Percentiles rank a stretch among this genome's conserved stretches.
These are phyloP conservation scores for Amanita jacksonii DNA, from an alignment of 768 basidiomycete species.

Conservation along the genomic window DNA sequence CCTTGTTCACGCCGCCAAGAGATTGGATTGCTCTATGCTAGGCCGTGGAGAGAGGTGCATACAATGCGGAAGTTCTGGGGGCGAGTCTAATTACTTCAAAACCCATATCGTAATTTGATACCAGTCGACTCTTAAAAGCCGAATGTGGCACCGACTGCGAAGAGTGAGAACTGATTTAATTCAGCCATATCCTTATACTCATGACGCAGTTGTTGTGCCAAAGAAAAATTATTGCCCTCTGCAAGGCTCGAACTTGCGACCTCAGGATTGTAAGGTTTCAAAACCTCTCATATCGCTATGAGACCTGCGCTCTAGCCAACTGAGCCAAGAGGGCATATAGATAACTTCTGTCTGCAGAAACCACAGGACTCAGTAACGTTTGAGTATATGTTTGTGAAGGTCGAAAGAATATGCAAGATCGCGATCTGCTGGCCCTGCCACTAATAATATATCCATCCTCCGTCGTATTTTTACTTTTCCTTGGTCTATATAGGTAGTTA, in stretches of 20 bases:
- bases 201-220: constrained; percentile 3
- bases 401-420: too few relatives aligned
- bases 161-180: constrained; percentile 18
- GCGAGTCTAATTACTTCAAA: constrained; percentile 17
- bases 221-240: constrained; percentile 26
- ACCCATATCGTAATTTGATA: neutral
- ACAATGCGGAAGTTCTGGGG: constrained; percentile 32
- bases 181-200: neutral
- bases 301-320: constrained; percentile 49
- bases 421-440: too few relatives aligned
- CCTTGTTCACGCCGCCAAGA: constrained; percentile 19
- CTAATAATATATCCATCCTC: too few relatives aligned
- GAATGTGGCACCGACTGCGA: constrained; percentile 30
- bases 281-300: constrained; percentile 28
- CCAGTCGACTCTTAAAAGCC: constrained; percentile 12
- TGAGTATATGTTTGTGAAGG: neutral
- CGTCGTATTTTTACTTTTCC: too few relatives aligned
- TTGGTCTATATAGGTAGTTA: too few relatives aligned
- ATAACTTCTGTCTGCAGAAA: neutral
- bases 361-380: neutral
- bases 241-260: constrained; percentile 12
- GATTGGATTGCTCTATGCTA: constrained; percentile 33
- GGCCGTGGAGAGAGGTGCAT: constrained; percentile 23
- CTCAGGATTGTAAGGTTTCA: constrained; percentile 8
- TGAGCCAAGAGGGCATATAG: constrained; percentile 34